Evolutionary conservation across 2,329 filamentous ascomycete species (phyloP), one percentile per base, ranked within the genome.

Genomic region (Sarocladium brachiariae): DNA sequence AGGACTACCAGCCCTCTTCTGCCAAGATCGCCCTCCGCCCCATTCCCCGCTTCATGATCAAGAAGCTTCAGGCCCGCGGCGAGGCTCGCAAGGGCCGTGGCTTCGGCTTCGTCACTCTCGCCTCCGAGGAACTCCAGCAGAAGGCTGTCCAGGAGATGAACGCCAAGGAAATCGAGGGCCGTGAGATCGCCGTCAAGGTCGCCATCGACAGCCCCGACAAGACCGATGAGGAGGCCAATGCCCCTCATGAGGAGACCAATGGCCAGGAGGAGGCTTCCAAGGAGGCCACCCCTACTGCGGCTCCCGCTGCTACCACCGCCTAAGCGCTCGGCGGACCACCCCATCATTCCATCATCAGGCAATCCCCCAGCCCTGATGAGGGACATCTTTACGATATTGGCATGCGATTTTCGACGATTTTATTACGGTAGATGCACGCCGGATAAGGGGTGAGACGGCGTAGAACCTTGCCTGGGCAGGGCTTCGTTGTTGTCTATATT

Each of bases 41-140:
- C 49, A 99, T 99, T 61, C 93, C 93, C 61, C 91, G 92, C 64
- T 99, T 97, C 80, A 99, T 99, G 93, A 93, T 99, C 75, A 96
- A 96, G 86, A 99, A 99, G 83, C 89, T 99, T 56, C 91, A 96
- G 76, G 91, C 92, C 64, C 92, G 93, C 68, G 91, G 91, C 67
- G 93, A 99, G 77, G 85, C 92, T 63, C 93, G 93, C 77, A 99
- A 99, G 86, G 93, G 93, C 55, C 93, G 93, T 77, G 93, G 93
- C 59, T 99, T 99, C 70, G 93, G 93, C 59, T 99, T 99, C 70
- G 93, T 99, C 57, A 97, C 90, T 54, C 85, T 99, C 55, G 87
- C 86, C 57, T 95, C 89, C 16, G 92, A 99, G 79, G 91, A 96
- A 73, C 74, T 92, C 65, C 93, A 99, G 80, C 84, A 95, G 76